phyloP scores from a whole-genome alignment of 345 rosid species.

The Camelina sativa region DNA sequence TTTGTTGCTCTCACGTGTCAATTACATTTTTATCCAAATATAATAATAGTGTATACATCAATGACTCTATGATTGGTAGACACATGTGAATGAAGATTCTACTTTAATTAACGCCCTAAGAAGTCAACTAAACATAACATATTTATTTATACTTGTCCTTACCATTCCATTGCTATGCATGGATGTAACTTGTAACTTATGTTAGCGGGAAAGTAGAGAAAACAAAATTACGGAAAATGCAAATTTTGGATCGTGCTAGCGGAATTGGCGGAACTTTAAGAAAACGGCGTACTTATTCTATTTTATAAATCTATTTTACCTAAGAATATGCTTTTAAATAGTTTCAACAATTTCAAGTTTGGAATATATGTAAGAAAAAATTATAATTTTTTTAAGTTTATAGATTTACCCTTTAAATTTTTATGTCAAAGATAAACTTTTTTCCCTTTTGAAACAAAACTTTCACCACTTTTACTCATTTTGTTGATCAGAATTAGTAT shows the following conservation, averaged over 20 bases:
- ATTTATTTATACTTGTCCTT: not conserved
- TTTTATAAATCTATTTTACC: not conserved
- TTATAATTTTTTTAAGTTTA: not conserved
- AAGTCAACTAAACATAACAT: conserved; percentile 27
- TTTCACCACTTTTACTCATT: not conserved
- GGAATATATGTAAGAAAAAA: not conserved
- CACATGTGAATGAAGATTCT: conserved; percentile 16
- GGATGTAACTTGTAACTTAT: conserved; percentile 17
- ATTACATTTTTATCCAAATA: not conserved
- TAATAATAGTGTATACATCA: not conserved
- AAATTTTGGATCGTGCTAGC: conserved; percentile 29
- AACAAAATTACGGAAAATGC: conserved; percentile 5
- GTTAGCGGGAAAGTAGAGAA: conserved; percentile 12
- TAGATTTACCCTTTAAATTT: not conserved
- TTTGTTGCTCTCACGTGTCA: conserved; percentile 25
- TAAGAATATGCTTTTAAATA: not conserved
- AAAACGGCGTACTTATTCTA: conserved; percentile 19
- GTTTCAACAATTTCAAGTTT: not conserved
- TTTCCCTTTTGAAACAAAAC: too few relatives aligned
- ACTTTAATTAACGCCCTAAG: not conserved
- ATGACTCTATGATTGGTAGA: conserved; percentile 20
- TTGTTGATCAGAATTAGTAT: not conserved
- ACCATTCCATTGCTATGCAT: not conserved
- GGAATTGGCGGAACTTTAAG: not conserved
- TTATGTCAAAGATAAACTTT: too few relatives aligned